Base-by-base conservation (phyloP, 176 grass and related monocot genomes). In the Thinopyrum elongatum region DNA sequence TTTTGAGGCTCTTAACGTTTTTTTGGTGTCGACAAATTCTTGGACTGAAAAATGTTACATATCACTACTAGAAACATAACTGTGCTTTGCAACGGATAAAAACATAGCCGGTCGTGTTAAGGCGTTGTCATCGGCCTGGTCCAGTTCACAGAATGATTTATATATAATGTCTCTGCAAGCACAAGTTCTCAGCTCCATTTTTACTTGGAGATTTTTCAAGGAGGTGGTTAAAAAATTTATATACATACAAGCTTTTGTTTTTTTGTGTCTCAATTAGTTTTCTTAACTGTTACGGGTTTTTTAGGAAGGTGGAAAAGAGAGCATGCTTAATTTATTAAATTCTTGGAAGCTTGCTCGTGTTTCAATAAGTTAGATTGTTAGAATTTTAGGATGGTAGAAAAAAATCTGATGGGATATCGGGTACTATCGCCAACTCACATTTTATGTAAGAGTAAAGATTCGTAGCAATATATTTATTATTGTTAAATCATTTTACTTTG, bases 401-500 rank as follows among this genome's bases (percentile, higher is more conserved):
- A 1, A 3, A 1, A 39, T 71, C 11, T 58, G 55, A 58, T 21
- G 19, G 55, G 19, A 58, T 58, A 58, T 58, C 7, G 22, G 4
- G 36, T 71, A 39, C 34, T 10, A 71, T 39, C 35, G 10, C 5
- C 26, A 66, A 31, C 28, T 31, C 64, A 2, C 67, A 38, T 36
- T 36, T 46, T 46, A 17, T 27, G 42, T 16, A 27, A 74, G 14
- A 46, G 39, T 74, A 10, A 73, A 74, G 41, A 75, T 75, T 42
- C 16, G 10, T 49, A 16, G 25, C 14, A 29, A 17, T 15, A 26
- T 19, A 49, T 74, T 74, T 49, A 75, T 49, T 55, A 58, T 57
- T 74, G 34, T 15, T 70, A 12, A 83, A 58, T 66, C 7, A 58
- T 13, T 85, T 53, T 57, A 22, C 7, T 70, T 90, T 85, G n/a